Conservation (phyloP, 257 asterid genomes). For the Nicotiana attenuata region DNA sequence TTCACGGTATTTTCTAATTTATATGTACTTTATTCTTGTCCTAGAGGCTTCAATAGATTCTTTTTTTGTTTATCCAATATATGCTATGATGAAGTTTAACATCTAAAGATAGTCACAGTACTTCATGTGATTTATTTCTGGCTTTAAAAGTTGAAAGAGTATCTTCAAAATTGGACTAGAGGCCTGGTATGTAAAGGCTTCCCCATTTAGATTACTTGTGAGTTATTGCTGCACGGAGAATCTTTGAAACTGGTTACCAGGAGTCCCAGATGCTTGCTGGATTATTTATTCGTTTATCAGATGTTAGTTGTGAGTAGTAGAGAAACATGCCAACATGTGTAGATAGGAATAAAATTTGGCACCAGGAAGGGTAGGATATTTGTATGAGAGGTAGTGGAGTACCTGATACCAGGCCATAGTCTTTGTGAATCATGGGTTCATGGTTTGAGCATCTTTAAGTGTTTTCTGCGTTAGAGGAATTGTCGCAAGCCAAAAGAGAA, state of each 20-base stretch:
- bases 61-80: neutral
- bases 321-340: neutral
- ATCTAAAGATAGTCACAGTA: neutral
- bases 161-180: neutral
- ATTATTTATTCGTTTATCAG: neutral
- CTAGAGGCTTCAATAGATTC: neutral
- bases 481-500: neutral
- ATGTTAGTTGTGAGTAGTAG: constrained; percentile 4
- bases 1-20: neutral
- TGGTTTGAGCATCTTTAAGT: neutral
- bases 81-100: neutral
- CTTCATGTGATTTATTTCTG: constrained; percentile 1
- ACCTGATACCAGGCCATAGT: neutral
- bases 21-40: neutral
- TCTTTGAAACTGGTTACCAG: neutral
- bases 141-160: neutral
- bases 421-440: neutral
- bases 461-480: neutral
- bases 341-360: neutral
- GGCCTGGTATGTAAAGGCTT: neutral
- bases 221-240: neutral
- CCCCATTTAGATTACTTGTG: neutral
- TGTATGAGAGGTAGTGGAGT: neutral
- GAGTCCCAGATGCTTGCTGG: neutral
- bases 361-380: neutral